Evolutionary conservation across 139 green algal species (phyloP).

Genomic region (Chlamydomonas schloesseri): DNA sequence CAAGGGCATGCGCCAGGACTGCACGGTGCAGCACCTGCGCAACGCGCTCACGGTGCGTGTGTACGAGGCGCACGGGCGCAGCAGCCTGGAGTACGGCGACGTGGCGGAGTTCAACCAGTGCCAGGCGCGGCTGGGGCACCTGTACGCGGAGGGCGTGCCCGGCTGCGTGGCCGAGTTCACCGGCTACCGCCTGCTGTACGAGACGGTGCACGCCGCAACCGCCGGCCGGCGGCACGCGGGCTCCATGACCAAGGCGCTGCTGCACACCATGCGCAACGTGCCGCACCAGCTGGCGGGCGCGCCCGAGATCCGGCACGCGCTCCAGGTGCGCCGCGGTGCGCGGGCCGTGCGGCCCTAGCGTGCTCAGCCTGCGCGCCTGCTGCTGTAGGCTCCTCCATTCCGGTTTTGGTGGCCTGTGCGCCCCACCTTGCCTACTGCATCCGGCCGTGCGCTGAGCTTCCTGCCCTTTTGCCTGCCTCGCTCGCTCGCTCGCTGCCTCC

Average conservation of each 20-base stretch:
- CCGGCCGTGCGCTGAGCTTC: too few species aligned
- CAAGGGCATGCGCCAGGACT: conserved; percentile 94
- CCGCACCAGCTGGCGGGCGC: conserved; percentile 35
- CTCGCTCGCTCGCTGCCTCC: too few species aligned
- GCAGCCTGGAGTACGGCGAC: conserved; percentile 90
- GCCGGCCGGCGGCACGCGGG: not conserved
- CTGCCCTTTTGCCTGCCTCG: too few species aligned
- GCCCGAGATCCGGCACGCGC: conserved; percentile 71
- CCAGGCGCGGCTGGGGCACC: conserved; percentile 81
- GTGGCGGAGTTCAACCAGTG: conserved; percentile 93
- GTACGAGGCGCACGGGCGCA: conserved; percentile 88
- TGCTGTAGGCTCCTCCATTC: too few species aligned
- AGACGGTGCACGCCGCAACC: conserved; percentile 58
- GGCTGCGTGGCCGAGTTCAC: conserved; percentile 65
- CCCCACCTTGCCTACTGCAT: too few species aligned
- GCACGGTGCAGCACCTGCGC: conserved; percentile 86
- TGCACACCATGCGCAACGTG: conserved; percentile 69
- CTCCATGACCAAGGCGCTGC: conserved; percentile 63
- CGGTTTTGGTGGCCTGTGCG: too few species aligned
- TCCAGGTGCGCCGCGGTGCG: conserved; percentile 53
- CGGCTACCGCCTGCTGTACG: conserved; percentile 72
- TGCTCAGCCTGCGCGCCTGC: too few species aligned
- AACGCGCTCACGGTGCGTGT: conserved; percentile 76
- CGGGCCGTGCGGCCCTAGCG: not conserved
- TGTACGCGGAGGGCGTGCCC: conserved; percentile 67